Evolutionary conservation across 192 early-diverging fungal species (phyloP), one percentile per base, ranked within the genome.

Genomic region (Entrophospora sp.): DNA sequence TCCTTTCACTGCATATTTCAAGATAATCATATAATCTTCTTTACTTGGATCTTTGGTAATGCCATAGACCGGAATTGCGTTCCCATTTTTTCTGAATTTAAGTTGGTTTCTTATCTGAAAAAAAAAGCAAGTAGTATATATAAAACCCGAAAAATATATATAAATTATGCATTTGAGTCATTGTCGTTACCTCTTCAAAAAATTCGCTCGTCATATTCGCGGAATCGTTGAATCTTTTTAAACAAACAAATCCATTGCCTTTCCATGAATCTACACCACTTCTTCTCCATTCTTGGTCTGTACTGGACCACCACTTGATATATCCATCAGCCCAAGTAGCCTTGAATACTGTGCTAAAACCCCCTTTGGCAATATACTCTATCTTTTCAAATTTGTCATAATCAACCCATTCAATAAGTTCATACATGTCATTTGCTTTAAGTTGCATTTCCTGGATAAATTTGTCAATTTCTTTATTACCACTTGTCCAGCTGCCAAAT

Each of bases 21-120:
- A 70, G 6, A 74, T 64, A 68, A 74, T 69, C 68, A 74, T 69
- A 16, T 69, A 24, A 24, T 74, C 72, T 8, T 68, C 64, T 0
- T 68, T 74, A 16, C 64, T 69, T 48, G 69, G 68, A 25, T 68
- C 69, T 5, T 67, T 64, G 31, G 72, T 74, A 16, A 74, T 36
- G 4, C 72, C 72, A 38, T 74, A 68, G 43, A 69, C 7, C 8
- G 40, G n/a, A n/a, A n/a, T 42, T 42, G n/a, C n/a, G n/a, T n/a
- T n/a, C n/a, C n/a, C n/a, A n/a, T n/a, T n/a, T n/a, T n/a, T n/a
- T n/a, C n/a, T n/a, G n/a, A n/a, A n/a, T n/a, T n/a, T n/a, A n/a
- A n/a, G n/a, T n/a, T n/a, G n/a, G n/a, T n/a, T n/a, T n/a, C n/a
- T n/a, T n/a, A n/a, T n/a, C n/a, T n/a, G n/a, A n/a, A n/a, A n/a